These are phyloP conservation scores for Verbascum thapsus DNA, from an alignment of 257 asterid genomes.

Conservation along the genomic window DNA sequence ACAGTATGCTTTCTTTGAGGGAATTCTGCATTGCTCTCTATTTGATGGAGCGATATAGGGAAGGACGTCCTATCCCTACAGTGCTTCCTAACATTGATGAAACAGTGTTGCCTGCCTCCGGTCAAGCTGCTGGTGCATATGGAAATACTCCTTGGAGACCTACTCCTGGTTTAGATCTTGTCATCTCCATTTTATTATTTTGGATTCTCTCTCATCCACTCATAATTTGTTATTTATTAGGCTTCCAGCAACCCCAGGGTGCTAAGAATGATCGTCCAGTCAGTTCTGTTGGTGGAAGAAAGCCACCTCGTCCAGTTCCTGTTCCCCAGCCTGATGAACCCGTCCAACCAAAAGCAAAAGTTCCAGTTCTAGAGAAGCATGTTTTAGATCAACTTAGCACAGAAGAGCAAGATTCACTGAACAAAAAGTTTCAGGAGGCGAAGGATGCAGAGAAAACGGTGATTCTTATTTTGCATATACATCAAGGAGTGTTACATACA, in stretches of 20 bases:
- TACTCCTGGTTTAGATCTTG: conserved; percentile 54
- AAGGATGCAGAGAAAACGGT: conserved; percentile 94
- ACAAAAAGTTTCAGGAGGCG: conserved; percentile 86
- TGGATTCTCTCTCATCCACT: conserved; percentile 14
- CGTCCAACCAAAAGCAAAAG: conserved; percentile 73
- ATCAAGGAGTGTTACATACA: background rate
- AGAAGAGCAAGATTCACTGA: conserved; percentile 84
- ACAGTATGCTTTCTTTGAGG: conserved; percentile 88
- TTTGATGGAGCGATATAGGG: conserved; percentile 91
- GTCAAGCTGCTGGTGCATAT: conserved; percentile 52
- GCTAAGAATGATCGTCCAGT: conserved; percentile 47
- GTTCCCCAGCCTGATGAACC: conserved; percentile 73
- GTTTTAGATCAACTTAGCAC: conserved; percentile 86
- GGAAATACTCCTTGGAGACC: conserved; percentile 71
- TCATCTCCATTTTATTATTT: conserved; percentile 8
- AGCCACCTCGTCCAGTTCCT: conserved; percentile 93
- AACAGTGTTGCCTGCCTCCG: conserved; percentile 48
- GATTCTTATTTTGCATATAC: conserved; percentile 16
- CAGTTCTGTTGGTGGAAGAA: conserved; percentile 60
- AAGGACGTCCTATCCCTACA: conserved; percentile 82
- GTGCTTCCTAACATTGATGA: conserved; percentile 75
- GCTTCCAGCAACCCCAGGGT: conserved; percentile 66
- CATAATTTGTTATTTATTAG: conserved; percentile 39
- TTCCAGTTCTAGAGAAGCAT: conserved; percentile 91
- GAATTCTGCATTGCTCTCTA: conserved; percentile 95